Evolutionary conservation across 2,329 filamentous ascomycete genomes (phyloP).

Genomic region (Talaromyces sp.): DNA sequence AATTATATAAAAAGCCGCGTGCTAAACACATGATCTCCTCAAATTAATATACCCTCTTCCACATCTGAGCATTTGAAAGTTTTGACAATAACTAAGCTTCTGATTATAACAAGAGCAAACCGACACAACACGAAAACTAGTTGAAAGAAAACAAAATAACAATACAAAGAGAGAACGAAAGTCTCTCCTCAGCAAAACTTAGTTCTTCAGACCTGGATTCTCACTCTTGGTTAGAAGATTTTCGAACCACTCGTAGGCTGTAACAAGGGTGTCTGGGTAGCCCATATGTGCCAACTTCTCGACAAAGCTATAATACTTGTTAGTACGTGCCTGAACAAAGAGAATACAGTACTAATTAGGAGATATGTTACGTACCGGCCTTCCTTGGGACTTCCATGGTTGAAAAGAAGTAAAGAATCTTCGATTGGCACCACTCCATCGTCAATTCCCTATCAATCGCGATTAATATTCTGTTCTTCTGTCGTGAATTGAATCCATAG

Average conservation of each 20-base stretch:
- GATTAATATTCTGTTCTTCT: not conserved
- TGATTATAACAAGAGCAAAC: not conserved
- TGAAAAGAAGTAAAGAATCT: constrained; percentile 63
- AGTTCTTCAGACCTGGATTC: constrained; percentile 17
- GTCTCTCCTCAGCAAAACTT: not conserved
- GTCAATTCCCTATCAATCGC: constrained; percentile 52
- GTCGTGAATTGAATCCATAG: not conserved
- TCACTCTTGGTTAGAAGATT: constrained; percentile 21
- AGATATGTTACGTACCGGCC: constrained; percentile 45
- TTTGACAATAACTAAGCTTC: not conserved
- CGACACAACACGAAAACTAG: not conserved
- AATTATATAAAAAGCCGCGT: not conserved
- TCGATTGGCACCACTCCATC: constrained; percentile 69
- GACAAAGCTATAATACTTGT: constrained; percentile 48
- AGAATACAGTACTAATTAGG: not conserved
- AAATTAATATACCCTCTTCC: not conserved
- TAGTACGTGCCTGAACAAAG: no score
- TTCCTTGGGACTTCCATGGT: constrained; percentile 66
- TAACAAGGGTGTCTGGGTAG: constrained; percentile 53
- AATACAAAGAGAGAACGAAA: not conserved
- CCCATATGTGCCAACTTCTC: constrained; percentile 64
- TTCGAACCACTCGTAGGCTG: constrained; percentile 42
- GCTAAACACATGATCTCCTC: not conserved
- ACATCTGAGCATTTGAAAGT: not conserved
- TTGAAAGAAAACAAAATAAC: not conserved